Conservation (phyloP, 164 flowering plant genomes). For the Aristolochia contorta region DNA sequence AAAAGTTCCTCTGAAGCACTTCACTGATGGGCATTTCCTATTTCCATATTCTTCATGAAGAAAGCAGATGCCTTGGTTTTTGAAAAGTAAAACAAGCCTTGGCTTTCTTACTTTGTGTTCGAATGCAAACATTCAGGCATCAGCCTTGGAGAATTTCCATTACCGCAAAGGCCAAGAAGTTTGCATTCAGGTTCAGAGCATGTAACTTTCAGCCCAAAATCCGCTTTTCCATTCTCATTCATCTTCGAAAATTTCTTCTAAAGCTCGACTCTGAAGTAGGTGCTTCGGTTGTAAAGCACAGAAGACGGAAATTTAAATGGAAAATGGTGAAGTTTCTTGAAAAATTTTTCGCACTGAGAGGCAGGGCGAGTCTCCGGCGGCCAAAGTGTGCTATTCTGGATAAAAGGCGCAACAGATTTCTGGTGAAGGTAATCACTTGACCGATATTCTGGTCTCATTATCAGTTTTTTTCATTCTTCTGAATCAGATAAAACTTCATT, state of each 20-base stretch:
- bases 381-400: too few species aligned
- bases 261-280: conserved; percentile 8
- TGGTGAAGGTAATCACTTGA: too few species aligned
- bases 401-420: too few species aligned
- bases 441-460: too few species aligned
- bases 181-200: conserved; percentile 21
- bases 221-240: conserved; percentile 14
- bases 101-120: neutral
- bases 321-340: conserved; percentile 7
- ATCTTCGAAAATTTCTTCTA: conserved; percentile 12
- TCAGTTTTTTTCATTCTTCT: too few species aligned
- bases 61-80: too few species aligned
- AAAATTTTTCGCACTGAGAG: too few species aligned
- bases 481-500: too few species aligned
- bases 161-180: conserved; percentile 18
- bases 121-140: conserved; percentile 15
- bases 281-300: neutral
- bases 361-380: too few species aligned
- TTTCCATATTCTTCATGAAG: too few species aligned
- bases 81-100: neutral
- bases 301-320: conserved; percentile 6
- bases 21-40: too few species aligned
- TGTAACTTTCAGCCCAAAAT: conserved; percentile 5
- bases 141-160: conserved; percentile 20
- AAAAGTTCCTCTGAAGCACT: too few species aligned